Base-by-base conservation (phyloP, 2,329 filamentous ascomycete species). In the Orbilia oligospora region DNA sequence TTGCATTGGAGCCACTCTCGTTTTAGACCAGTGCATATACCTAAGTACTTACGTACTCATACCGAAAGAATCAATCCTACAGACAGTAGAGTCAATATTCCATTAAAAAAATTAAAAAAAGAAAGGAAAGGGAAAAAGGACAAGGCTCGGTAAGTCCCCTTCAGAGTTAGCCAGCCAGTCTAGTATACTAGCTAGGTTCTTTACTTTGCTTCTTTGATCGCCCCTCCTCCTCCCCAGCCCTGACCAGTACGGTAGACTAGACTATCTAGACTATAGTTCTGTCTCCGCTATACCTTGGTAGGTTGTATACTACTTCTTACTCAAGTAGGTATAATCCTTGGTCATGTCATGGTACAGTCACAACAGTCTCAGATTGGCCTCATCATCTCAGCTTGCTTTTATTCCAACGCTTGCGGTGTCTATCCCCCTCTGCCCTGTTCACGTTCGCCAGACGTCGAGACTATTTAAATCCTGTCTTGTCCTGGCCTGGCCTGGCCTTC, bases 391-490 rank as follows among this genome's bases (percentile, higher is more conserved):
- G 55, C 58, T 30, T 58, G 53, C 53, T 58, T 51, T 16, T 24
- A 3, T 30, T 30, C 6, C 33, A 55, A 55, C 51, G 56, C 55
- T 48, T 63, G 22, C 56, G 56, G 56, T 44, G 44, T 9, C 16
- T 46, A 20, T 46, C n/a, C 44, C 18, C n/a, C 14, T 46, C 27
- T 30, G 6, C 27, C 3, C 16, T 12, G 3, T n/a, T 18, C 41
- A n/a, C n/a, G n/a, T 16, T 20, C 44, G n/a, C 44, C 44, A 46
- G 16, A 8, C 8, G 9, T 46, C 44, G 44, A 20, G 44, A 63
- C 63, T 75, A 75, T 75, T 53, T 68, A 75, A 69, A 33, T 55
- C 71, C 30, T 55, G 38, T 30, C 71, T 44, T 20, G 41, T 41
- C 24, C 44, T 68, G 38, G 30, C 64, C 71, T 63, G 41, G 27